Percentiles rank a stretch among this genome's conserved stretches.
These are phyloP conservation scores for Cordyceps tenuipes DNA, from an alignment of 2,329 filamentous ascomycete species.

Conservation along the genomic window DNA sequence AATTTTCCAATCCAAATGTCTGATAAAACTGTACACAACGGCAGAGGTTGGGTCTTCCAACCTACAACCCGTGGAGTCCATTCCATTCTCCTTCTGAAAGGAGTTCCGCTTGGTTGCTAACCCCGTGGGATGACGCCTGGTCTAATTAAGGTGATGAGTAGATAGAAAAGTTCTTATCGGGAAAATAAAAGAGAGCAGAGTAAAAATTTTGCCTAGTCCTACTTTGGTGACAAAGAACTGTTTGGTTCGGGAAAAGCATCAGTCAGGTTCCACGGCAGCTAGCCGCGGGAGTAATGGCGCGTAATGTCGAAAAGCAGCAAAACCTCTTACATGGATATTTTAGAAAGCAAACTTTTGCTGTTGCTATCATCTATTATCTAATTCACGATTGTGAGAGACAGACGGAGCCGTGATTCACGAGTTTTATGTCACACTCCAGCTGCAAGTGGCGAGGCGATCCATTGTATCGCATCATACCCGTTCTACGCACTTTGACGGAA, in stretches of 20 bases:
- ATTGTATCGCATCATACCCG: not conserved
- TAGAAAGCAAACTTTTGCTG: not conserved
- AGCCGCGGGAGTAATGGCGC: too few relatives aligned
- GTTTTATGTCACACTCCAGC: not conserved
- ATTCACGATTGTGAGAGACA: not conserved
- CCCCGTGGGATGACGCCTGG: not conserved
- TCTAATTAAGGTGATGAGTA: not conserved
- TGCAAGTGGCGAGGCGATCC: not conserved
- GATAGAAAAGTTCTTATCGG: not conserved
- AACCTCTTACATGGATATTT: too few relatives aligned
- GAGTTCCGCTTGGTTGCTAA: conserved; percentile 46
- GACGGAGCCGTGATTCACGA: not conserved
- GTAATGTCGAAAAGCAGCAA: not conserved
- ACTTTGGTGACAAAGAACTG: not conserved
- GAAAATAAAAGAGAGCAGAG: not conserved
- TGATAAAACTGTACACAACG: conserved; percentile 22
- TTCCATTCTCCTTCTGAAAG: conserved; percentile 41
- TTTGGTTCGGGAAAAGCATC: not conserved
- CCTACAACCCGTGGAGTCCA: conserved; percentile 46
- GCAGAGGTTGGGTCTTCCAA: conserved; percentile 32
- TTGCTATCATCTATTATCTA: not conserved
- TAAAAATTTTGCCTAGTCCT: not conserved
- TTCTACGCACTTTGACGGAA: not conserved
- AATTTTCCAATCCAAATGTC: conserved; percentile 17
- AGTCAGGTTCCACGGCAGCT: too few relatives aligned